Evolutionary conservation across 768 basidiomycete genomes (phyloP), one percentile per base, ranked within the genome.

Genomic region (Suillus subluteus): DNA sequence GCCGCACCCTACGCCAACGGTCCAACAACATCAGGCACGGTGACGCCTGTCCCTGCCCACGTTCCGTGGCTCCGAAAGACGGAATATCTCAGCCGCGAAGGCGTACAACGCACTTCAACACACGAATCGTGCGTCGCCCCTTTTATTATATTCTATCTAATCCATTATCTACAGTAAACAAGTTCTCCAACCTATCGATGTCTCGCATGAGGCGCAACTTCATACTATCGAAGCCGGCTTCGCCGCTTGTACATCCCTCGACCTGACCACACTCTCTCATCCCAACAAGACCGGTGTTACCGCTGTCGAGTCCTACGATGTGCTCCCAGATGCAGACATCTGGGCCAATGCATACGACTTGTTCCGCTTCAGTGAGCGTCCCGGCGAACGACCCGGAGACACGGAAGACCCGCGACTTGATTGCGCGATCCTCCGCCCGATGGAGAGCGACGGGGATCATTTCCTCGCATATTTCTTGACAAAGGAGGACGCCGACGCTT

Each of bases 11-110:
- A 81, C 71, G 66, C 81, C 26, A 80, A 82, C 58, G 81, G 82
- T 38, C 55, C 69, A 52, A 73, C 78, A 6, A 74, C 73, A 38
- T 79, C 82, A 23, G 80, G 81, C 30, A 71, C 81, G 16, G 79
- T 84, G 21, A 80, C 84, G 59, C 84, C 87, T 58, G 71, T 76
- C 26, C 80, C 85, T 11, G 83, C 80, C 8, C 84, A 94, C 65
- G 96, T 98, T 13, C 84, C 94, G 1, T 98, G 96, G 96, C 82
- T 98, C 62, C 85, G 96, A 62, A 95, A 92, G 76, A 97, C 96
- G 0, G 95, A 96, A 72, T 96, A 98, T 72, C 85, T 96, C 64
- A 90, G 87, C 66, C 79, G 91, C 70, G 83, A 85, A 80, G 87
- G 79, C 76, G 84, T 64, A 71, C 83, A 68, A 75, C 87, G 75